A percentile compares a stretch with the other conserved stretches of the same genome.
Conservation (phyloP, 805 yeast genomes). For the Candida yuanshanica region DNA sequence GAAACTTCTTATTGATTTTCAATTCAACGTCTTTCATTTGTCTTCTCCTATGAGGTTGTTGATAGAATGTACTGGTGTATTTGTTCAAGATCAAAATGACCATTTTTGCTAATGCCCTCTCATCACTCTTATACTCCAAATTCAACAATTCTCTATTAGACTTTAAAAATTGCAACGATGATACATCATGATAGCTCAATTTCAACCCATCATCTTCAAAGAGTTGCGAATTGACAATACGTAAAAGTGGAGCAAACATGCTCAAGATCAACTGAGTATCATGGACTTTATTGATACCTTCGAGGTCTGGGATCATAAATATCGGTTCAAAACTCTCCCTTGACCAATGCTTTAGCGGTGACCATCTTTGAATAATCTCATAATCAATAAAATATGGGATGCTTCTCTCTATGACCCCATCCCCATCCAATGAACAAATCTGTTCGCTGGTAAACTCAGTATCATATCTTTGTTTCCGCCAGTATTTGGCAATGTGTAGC, state of each 20-base stretch:
- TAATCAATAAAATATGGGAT: not conserved
- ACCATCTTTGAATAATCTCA: not conserved
- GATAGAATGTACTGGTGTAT: not conserved
- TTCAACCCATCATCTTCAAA: not conserved
- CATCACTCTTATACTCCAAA: not conserved
- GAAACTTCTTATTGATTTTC: not conserved
- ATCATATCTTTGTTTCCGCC: not conserved
- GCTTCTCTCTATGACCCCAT: not conserved
- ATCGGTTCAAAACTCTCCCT: not conserved
- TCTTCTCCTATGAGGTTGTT: not conserved
- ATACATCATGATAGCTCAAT: no score
- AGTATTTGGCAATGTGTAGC: not conserved
- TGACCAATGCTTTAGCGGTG: not conserved
- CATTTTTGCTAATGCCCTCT: not conserved
- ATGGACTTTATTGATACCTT: not conserved
- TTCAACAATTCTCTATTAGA: not conserved
- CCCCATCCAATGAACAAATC: not conserved
- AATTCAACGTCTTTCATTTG: not conserved
- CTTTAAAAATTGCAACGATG: no score
- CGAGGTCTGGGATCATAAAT: not conserved
- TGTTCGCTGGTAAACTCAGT: not conserved
- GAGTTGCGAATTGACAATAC: not conserved
- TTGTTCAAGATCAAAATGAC: not conserved
- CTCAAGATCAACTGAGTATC: not conserved
- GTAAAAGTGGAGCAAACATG: not conserved